phyloP scores from a whole-genome alignment of 306 rosid genomes.

The Cicer judaicum region DNA sequence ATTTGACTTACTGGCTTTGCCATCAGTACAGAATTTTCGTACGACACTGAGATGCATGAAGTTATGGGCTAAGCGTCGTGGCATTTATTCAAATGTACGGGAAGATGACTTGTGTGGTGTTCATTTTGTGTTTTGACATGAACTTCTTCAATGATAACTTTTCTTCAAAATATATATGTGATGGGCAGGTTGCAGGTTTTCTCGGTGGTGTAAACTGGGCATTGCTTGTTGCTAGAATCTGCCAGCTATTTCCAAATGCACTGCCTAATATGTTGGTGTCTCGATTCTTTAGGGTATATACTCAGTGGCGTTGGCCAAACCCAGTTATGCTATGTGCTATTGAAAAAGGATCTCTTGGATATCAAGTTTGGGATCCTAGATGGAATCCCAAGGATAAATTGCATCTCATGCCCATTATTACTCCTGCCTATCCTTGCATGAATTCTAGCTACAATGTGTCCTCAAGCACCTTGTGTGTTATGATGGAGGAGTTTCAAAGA shows the following conservation, averaged over 20 bases:
- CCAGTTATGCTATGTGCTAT: slow-evolving; percentile 89
- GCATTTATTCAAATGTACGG: slow-evolving; percentile 95
- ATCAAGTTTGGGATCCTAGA: slow-evolving; percentile 96
- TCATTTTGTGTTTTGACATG: slow-evolving; percentile 21
- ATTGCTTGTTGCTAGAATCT: slow-evolving; percentile 93
- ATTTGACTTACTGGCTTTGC: slow-evolving; percentile 16
- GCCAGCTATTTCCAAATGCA: slow-evolving; percentile 98
- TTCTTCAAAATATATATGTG: slow-evolving; percentile 39
- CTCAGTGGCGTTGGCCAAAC: slow-evolving; percentile 98
- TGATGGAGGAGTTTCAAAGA: slow-evolving; percentile 78
- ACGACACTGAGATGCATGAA: slow-evolving; percentile 92
- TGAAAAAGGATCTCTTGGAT: slow-evolving; percentile 89
- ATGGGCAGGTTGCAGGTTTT: slow-evolving; percentile 87
- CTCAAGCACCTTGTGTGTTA: slow-evolving; percentile 76
- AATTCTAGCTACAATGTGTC: slow-evolving; percentile 97
- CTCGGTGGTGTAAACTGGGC: slow-evolving; percentile 99
- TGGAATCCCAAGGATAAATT: slow-evolving; percentile 73
- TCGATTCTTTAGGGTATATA: slow-evolving; percentile 91
- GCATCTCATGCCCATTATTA: slow-evolving; percentile 93
- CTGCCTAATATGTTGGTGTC: slow-evolving; percentile 90
- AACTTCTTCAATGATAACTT: slow-evolving; percentile 22
- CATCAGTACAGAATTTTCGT: slow-evolving; percentile 70
- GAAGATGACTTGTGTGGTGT: slow-evolving; percentile 6
- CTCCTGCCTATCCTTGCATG: slow-evolving; percentile 97
- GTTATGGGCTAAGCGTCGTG: slow-evolving; percentile 91